Conservation (phyloP, 1,284 basidiomycete genomes). For the Irpex sp. region DNA sequence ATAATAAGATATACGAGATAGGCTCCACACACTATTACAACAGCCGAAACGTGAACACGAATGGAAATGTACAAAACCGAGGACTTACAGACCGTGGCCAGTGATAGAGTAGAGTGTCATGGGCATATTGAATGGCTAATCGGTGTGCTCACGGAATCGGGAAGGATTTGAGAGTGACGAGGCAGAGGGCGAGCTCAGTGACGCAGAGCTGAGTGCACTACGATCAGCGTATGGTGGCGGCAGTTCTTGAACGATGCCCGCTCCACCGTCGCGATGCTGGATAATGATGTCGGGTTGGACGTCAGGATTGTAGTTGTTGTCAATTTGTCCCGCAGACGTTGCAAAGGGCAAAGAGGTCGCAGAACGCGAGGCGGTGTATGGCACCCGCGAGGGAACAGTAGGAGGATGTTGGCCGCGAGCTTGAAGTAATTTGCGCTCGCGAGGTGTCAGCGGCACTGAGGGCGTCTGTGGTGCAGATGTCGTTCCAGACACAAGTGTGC, state of each 20-base stretch:
- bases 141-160: too few relatives aligned
- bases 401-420: conserved; percentile 7
- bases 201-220: not conserved
- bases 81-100: too few relatives aligned
- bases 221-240: conserved; percentile 28
- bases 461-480: conserved; percentile 16
- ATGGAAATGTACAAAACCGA: too few relatives aligned
- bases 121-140: too few relatives aligned
- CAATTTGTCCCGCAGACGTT: too few relatives aligned
- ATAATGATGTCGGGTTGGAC: conserved; percentile 29
- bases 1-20: too few relatives aligned
- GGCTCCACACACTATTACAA: too few relatives aligned
- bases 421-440: conserved; percentile 16
- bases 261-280: conserved; percentile 29
- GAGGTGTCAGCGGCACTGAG: conserved; percentile 14
- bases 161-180: not conserved
- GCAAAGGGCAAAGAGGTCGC: not conserved
- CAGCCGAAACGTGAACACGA: too few relatives aligned
- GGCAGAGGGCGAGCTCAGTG: not conserved
- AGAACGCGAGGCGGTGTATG: not conserved
- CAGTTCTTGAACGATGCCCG: conserved; percentile 25
- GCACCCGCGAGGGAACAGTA: not conserved
- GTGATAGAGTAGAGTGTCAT: too few relatives aligned
- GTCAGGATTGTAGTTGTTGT: conserved; percentile 14
- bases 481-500: not conserved